phyloP scores from a whole-genome alignment of 1,139 yeast species.

The Suhomyces choctaworum region DNA sequence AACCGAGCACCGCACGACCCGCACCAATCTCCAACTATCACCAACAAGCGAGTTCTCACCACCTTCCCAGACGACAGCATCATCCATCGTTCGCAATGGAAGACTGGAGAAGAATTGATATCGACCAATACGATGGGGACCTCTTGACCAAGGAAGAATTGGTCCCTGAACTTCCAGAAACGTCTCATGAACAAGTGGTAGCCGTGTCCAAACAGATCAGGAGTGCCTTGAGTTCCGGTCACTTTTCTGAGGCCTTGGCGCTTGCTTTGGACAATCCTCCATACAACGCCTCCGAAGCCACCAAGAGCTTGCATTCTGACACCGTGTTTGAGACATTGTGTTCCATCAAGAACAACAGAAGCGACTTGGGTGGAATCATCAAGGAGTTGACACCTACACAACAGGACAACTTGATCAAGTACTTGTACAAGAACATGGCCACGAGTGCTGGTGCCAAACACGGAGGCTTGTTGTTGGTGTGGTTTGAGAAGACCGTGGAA shows the following conservation, averaged over 20 bases:
- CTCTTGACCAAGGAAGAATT: conserved; percentile 65
- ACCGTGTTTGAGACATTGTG: conserved; percentile 75
- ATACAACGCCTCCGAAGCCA: conserved; percentile 66
- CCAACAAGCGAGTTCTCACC: not conserved
- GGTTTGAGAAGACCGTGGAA: conserved; percentile 92
- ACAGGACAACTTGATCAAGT: conserved; percentile 79
- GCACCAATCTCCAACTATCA: conserved; percentile 1
- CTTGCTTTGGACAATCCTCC: conserved; percentile 74
- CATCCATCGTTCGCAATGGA: too few species aligned
- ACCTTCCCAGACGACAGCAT: conserved; percentile 3
- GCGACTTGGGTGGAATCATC: conserved; percentile 65
- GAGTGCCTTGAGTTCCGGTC: conserved; percentile 68
- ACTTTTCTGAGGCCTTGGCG: conserved; percentile 64
- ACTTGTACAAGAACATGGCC: conserved; percentile 83
- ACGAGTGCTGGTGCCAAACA: conserved; percentile 76
- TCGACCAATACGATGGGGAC: conserved; percentile 88
- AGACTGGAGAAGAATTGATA: conserved; percentile 80
- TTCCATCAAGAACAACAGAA: conserved; percentile 60
- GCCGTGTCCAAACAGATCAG: conserved; percentile 60
- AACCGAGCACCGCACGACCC: conserved; percentile 1
- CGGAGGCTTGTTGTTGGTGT: conserved; percentile 80
- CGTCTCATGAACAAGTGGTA: conserved; percentile 53
- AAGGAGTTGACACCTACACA: conserved; percentile 60
- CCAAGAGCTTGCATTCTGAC: conserved; percentile 50
- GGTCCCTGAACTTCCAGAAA: conserved; percentile 47